Evolutionary conservation across 768 basidiomycete genomes (phyloP), one percentile per base, ranked within the genome.

Genomic region (Leccinellum albellum): DNA sequence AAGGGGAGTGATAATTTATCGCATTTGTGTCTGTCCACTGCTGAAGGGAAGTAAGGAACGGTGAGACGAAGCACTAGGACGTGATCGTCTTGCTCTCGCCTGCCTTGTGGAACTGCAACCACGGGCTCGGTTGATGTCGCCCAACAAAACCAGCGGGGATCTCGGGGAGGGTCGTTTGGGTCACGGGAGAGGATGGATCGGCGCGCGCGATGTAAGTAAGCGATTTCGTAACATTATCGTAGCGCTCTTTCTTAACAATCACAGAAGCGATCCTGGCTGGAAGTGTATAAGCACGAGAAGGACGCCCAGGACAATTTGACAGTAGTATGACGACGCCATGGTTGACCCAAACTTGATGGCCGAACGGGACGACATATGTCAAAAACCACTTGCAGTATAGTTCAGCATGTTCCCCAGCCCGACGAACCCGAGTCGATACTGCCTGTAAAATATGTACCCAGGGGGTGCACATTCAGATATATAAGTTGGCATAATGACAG

Each of bases 21-120:
- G 74, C 72, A 64, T 75, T 75, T 42, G 74, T 73, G 24, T 76
- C 77, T 0, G 76, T 66, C 70, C 75, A 75, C 53, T 78, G 76
- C 57, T 74, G 76, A 47, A 67, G 65, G n/a, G n/a, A n/a, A n/a
- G n/a, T n/a, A n/a, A n/a, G n/a, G 42, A 72, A 52, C 5, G 65
- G 50, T 0, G 70, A 73, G 57, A 76, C 71, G 52, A 69, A 21
- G 50, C 70, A 74, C 3, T 69, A 68, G 6, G 70, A 57, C 7
- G 64, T 60, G 21, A 68, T 70, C 17, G 54, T 63, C 53, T 56
- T 65, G 40, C 33, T 69, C 51, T 75, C 71, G 45, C 68, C 70
- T 67, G 70, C 76, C 59, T 65, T 70, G 17, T 50, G 62, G 61
- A 71, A 62, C 32, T 74, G 74, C n/a, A 56, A 24, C 3, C 65